These are phyloP conservation scores for Cryphonectria carpinicola DNA, from an alignment of 2,329 filamentous ascomycete species.

Conservation along the genomic window DNA sequence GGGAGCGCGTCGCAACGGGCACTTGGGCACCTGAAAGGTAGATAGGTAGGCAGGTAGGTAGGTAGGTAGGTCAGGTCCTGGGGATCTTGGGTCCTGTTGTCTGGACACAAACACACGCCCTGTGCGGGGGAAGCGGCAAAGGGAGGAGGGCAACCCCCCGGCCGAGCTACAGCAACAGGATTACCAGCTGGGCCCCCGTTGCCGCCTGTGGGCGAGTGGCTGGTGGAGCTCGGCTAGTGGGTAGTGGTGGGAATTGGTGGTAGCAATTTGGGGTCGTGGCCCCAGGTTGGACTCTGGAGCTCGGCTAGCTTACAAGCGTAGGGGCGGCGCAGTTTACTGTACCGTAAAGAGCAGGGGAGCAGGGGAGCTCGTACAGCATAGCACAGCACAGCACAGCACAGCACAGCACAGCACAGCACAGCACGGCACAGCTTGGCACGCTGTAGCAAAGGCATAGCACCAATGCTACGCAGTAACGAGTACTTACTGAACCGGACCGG, in stretches of 20 bases:
- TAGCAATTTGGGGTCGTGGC: not conserved
- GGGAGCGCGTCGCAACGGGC: not conserved
- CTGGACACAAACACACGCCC: not conserved
- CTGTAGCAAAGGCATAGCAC: not conserved
- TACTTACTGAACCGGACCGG: no score
- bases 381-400: not conserved
- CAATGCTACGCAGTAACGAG: not conserved
- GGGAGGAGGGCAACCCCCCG: not conserved
- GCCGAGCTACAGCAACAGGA: not conserved
- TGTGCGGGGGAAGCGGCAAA: not conserved
- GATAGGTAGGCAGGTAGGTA: not conserved
- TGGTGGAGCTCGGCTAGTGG: not conserved
- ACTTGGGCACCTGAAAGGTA: not conserved
- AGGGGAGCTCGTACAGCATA: not conserved
- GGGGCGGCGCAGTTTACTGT: not conserved
- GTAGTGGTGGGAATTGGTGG: not conserved
- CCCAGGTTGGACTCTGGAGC: not conserved
- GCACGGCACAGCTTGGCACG: not conserved
- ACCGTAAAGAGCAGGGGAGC: not conserved
- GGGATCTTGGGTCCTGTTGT: no score
- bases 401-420: no score
- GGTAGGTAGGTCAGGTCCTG: not conserved
- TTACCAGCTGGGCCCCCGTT: not conserved
- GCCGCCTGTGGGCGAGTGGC: not conserved
- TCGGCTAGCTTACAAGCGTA: not conserved